These are phyloP conservation scores for Septoria linicola DNA, from an alignment of 2,329 filamentous ascomycete genomes.

Conservation along the genomic window DNA sequence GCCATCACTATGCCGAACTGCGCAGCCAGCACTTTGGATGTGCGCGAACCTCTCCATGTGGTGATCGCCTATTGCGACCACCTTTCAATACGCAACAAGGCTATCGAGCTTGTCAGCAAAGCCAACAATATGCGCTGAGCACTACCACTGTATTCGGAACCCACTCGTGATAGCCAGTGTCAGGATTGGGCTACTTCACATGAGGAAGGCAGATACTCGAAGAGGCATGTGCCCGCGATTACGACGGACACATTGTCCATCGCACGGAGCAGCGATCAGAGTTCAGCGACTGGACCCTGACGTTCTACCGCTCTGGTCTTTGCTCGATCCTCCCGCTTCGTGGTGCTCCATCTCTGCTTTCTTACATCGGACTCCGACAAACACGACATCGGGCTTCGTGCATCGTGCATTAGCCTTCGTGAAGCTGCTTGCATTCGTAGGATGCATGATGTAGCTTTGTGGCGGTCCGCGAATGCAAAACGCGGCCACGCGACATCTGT, in stretches of 20 bases:
- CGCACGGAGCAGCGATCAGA: not conserved
- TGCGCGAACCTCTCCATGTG: conserved; percentile 31
- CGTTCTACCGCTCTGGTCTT: not conserved
- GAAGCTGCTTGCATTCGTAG: too few species aligned
- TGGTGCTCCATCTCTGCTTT: not conserved
- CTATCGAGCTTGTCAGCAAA: conserved; percentile 22
- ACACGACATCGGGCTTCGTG: not conserved
- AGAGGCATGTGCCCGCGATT: not conserved
- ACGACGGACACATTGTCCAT: not conserved
- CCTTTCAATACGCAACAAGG: conserved; percentile 20
- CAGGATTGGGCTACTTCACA: not conserved
- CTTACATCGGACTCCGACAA: not conserved
- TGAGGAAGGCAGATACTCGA: not conserved
- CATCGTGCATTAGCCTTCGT: not conserved
- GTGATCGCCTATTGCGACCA: conserved; percentile 30
- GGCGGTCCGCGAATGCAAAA: not conserved
- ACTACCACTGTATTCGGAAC: not conserved
- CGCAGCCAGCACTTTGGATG: conserved; percentile 24
- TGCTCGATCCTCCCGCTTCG: conserved; percentile 2
- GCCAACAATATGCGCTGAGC: conserved; percentile 10
- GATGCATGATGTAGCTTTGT: not conserved
- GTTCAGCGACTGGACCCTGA: not conserved
- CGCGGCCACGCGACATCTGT: not conserved
- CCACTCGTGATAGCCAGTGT: not conserved
- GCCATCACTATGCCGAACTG: conserved; percentile 11